These are phyloP conservation scores for Mollisiaceae sp. DNA, from an alignment of 2,329 filamentous ascomycete species.

Conservation along the genomic window DNA sequence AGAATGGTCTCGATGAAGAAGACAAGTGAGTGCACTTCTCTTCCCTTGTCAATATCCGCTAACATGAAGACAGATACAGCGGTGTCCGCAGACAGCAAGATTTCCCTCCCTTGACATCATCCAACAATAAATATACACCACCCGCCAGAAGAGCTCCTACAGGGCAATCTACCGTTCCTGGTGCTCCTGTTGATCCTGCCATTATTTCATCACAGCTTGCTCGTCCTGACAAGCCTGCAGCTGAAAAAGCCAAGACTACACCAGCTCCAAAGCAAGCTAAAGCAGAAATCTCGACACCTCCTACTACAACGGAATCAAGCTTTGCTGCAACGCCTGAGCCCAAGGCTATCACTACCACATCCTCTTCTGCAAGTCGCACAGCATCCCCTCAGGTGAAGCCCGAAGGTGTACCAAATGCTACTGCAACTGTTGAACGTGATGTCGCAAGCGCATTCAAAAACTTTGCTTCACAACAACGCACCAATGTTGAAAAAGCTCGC, in stretches of 20 bases:
- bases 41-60: conserved; percentile 18
- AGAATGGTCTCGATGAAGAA: conserved; percentile 81
- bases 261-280: conserved; percentile 38
- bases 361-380: conserved; percentile 44
- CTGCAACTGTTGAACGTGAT: conserved; percentile 65
- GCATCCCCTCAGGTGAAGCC: conserved; percentile 39
- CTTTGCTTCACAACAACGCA: conserved; percentile 64
- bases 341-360: conserved; percentile 32
- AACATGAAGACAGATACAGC: conserved; percentile 69
- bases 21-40: conserved; percentile 69
- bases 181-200: conserved; percentile 82
- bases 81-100: conserved; percentile 81
- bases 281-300: conserved; percentile 37
- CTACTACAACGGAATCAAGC: conserved; percentile 38
- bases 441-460: conserved; percentile 67
- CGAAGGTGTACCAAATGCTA: conserved; percentile 55
- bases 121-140: conserved; percentile 80
- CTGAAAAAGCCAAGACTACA: conserved; percentile 38
- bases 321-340: conserved; percentile 35
- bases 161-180: conserved; percentile 72
- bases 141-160: conserved; percentile 84
- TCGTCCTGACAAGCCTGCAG: conserved; percentile 48
- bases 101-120: conserved; percentile 64
- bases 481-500: conserved; percentile 60
- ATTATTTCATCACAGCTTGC: conserved; percentile 87